Evolutionary conservation across 2,329 filamentous ascomycete genomes (phyloP).

Genomic region (Stachybotrys chlorohalonatus): DNA sequence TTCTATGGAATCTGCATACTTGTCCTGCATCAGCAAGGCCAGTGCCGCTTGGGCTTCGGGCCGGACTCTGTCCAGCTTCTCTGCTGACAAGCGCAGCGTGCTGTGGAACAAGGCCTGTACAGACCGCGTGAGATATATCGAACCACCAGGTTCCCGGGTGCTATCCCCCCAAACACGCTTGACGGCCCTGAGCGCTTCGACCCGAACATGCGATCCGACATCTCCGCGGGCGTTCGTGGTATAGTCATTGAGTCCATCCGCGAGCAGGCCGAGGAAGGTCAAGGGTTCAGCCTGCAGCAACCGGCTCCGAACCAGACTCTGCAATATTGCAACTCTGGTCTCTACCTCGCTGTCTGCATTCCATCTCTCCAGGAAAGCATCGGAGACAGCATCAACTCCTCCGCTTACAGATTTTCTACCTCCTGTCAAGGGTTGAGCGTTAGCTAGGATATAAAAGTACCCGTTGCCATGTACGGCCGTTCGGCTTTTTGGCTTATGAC

Average conservation of each 20-base stretch:
- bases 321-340: conserved; percentile 44
- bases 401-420: conserved; percentile 4
- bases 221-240: conserved; percentile 85
- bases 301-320: conserved; percentile 39
- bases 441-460: conserved; percentile 44
- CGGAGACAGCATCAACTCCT: conserved; percentile 28
- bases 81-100: conserved; percentile 62
- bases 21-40: conserved; percentile 30
- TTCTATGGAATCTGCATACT: conserved; percentile 25
- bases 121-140: conserved; percentile 17
- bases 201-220: conserved; percentile 75
- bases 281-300: conserved; percentile 30
- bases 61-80: conserved; percentile 85
- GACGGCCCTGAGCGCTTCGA: conserved; percentile 72
- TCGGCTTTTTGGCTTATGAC: conserved; percentile 20
- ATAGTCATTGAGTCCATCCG: conserved; percentile 71
- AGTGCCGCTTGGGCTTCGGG: conserved; percentile 51
- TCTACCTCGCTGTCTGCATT: conserved; percentile 37
- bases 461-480: conserved; percentile 32
- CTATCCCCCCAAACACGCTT: conserved; percentile 47
- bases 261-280: conserved; percentile 36
- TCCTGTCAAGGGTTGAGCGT: conserved; percentile 33
- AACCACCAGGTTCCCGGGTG: conserved; percentile 5
- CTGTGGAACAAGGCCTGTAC: conserved; percentile 35
- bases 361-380: conserved; percentile 46